A percentile compares a stretch with the other conserved stretches of the same genome.
These are phyloP conservation scores for Rhodotorula sp. DNA, from an alignment of 1,284 basidiomycete species.

Conservation along the genomic window DNA sequence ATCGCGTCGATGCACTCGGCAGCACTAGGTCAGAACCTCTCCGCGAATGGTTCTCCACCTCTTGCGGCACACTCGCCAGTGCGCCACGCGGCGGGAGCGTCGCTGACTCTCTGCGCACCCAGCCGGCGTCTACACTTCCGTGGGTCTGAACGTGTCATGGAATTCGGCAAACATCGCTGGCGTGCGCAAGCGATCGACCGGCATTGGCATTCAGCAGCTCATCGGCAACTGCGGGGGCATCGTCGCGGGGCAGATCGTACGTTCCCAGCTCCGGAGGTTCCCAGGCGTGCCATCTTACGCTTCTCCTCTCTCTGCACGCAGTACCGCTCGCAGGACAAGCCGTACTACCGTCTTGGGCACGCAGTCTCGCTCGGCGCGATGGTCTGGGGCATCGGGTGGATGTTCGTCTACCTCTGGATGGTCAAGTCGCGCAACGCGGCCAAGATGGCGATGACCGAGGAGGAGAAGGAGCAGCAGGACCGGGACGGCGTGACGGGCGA, in stretches of 20 bases:
- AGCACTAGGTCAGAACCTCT: too few species aligned
- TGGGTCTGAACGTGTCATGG: constrained; percentile 15
- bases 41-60: too few species aligned
- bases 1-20: too few species aligned
- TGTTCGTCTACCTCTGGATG: constrained; percentile 11
- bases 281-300: background rate
- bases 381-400: background rate
- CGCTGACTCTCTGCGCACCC: background rate
- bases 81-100: too few species aligned
- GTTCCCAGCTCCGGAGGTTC: background rate
- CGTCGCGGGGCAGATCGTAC: background rate
- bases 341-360: constrained; percentile 21
- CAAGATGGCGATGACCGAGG: constrained; percentile 21
- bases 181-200: constrained; percentile 8
- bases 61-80: too few species aligned
- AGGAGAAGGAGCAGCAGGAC: constrained; percentile 23
- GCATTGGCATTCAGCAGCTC: constrained; percentile 23
- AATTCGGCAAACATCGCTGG: constrained; percentile 7
- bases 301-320: background rate
- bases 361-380: constrained; percentile 17
- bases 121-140: constrained; percentile 7
- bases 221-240: constrained; percentile 6
- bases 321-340: constrained; percentile 16
- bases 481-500: constrained; percentile 13
- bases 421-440: constrained; percentile 15